Conservation (phyloP, 176 grass and related monocot species). For the bread wheat (Triticum aestivum) region DNA sequence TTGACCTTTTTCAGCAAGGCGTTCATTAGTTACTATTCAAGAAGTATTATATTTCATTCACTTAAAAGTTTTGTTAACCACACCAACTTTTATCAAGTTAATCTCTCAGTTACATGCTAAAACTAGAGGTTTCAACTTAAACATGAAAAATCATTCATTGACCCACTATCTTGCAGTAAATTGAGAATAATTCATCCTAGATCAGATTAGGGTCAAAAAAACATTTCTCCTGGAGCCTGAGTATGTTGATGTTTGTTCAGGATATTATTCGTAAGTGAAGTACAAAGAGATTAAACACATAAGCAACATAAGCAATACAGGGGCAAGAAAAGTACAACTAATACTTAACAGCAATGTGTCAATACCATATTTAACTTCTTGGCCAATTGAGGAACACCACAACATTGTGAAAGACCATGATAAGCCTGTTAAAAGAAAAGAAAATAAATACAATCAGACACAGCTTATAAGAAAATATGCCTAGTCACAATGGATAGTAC, state of each 20-base stretch:
- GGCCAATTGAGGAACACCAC: slow-evolving; percentile 86
- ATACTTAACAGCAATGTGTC: slow-evolving; percentile 25
- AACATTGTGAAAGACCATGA: slow-evolving; percentile 86
- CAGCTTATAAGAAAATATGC: background rate
- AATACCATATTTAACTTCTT: slow-evolving; percentile 93
- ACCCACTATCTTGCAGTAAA: slow-evolving; percentile 4
- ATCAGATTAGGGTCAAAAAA: background rate
- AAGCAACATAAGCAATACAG: slow-evolving; percentile 14
- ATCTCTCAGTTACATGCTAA: background rate
- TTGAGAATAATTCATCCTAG: background rate
- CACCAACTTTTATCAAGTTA: background rate
- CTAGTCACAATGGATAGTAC: slow-evolving; percentile 11
- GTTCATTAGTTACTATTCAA: background rate
- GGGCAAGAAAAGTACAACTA: slow-evolving; percentile 4
- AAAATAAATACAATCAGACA: background rate
- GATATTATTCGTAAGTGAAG: slow-evolving; percentile 21
- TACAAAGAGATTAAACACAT: slow-evolving; percentile 1
- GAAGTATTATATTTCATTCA: background rate
- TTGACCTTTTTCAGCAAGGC: background rate
- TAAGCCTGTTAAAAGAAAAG: slow-evolving; percentile 71
- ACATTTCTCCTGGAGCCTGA: background rate
- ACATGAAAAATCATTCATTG: background rate
- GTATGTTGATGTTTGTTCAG: background rate
- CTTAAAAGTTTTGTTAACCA: background rate
- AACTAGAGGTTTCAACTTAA: slow-evolving; percentile 8